Conservation (phyloP, 1,139 yeast species). For the Saccharomyces hybrid region DNA sequence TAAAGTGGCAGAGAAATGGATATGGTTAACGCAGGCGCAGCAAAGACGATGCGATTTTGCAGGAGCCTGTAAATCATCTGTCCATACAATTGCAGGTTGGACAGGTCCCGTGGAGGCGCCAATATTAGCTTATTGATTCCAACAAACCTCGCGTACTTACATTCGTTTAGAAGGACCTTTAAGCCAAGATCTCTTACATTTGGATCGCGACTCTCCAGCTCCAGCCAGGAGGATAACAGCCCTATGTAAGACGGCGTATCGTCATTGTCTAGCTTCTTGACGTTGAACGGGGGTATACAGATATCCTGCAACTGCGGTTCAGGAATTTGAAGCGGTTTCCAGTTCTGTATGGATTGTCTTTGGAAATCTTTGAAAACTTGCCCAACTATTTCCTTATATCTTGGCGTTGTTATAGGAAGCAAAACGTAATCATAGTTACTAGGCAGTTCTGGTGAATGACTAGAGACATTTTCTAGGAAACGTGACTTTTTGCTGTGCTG, state of each 20-base stretch:
- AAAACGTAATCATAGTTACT: constrained; percentile 35
- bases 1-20: constrained; percentile 32
- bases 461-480: constrained; percentile 1
- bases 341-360: constrained; percentile 9
- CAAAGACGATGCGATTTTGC: constrained; percentile 18
- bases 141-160: constrained; percentile 49
- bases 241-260: constrained; percentile 33
- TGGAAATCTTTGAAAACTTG: constrained; percentile 31
- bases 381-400: constrained; percentile 37
- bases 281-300: constrained; percentile 29
- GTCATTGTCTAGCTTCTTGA: constrained; percentile 4
- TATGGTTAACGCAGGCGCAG: constrained; percentile 16
- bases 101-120: constrained; percentile 54
- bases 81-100: constrained; percentile 43
- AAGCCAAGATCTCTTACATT: constrained; percentile 43
- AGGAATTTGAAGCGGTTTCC: constrained; percentile 20
- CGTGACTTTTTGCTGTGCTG: constrained; percentile 4
- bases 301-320: constrained; percentile 36
- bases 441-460: constrained; percentile 5
- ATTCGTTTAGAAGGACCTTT: constrained; percentile 48
- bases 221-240: constrained; percentile 55
- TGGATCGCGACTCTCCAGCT: constrained; percentile 45
- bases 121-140: constrained; percentile 45
- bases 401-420: constrained; percentile 38
- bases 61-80: constrained; percentile 34